Evolutionary conservation across 176 grass and related monocot genomes (phyloP), one percentile per base, ranked within the genome.

Genomic region (Zoysia japonica): DNA sequence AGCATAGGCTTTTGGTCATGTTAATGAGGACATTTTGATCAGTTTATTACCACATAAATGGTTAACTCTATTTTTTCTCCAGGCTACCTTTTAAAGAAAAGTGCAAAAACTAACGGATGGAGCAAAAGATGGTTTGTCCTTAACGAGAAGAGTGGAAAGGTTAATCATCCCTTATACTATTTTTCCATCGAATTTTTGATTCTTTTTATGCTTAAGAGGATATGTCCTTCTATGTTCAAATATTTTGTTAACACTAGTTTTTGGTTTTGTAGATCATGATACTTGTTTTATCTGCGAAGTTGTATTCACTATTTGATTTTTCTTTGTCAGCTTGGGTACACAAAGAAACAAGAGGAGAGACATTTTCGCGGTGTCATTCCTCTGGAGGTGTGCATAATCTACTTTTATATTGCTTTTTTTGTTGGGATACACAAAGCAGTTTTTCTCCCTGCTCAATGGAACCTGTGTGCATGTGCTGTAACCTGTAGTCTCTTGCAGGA

Each of bases 81-180:
- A 97, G 93, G 93, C 51, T 93, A 92, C 65, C 87, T 97, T 44
- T 87, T 93, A 74, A 97, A 97, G 79, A 97, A 90, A 88, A 90
- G 93, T 15, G 86, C 87, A 82, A 97, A 97, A 86, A 88, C 93
- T 82, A 97, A 97, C 70, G 93, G 86, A 13, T 97, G 93, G 93
- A 93, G 86, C 78, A 91, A 61, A 65, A 78, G 88, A 38, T 97
- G 93, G 93, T 97, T 97, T 79, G 93, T 97, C 78, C 78, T 97
- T 59, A 93, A 89, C 87, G 90, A 91, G 74, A 97, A 97, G 76
- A 97, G 90, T 44, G 93, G 93, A 97, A 97, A 97, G 93, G 93
- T 97, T 72, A 75, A 70, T 76, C 61, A 85, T 71, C 68, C 12
- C 72, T 17, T 13, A 19, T 54, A 55, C 49, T 64, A 3, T 6